These are phyloP conservation scores for Boletus bicolor DNA, from an alignment of 768 basidiomycete species.

Conservation along the genomic window DNA sequence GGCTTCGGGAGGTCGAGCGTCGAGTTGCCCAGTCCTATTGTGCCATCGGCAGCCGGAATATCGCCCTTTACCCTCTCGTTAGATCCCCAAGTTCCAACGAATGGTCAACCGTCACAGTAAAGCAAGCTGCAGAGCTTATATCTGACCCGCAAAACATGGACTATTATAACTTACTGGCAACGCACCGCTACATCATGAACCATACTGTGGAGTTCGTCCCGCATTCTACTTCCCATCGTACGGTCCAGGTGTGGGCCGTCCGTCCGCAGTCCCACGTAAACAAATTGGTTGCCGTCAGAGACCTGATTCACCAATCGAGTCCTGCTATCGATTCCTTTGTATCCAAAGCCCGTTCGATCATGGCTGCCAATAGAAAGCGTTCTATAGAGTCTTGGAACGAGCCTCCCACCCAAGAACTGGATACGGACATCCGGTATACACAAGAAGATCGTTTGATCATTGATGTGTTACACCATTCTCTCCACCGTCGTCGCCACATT, in stretches of 20 bases:
- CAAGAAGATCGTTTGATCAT: conserved; percentile 55
- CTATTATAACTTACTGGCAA: conserved; percentile 42
- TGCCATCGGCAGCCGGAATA: conserved; percentile 30
- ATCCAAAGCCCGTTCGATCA: conserved; percentile 44
- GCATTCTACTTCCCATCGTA: conserved; percentile 41
- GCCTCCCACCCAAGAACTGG: conserved; percentile 29
- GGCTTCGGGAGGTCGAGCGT: conserved; percentile 52
- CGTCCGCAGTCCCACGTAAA: conserved; percentile 59
- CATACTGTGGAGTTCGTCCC: conserved; percentile 52
- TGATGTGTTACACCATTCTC: conserved; percentile 52
- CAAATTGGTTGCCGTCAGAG: conserved; percentile 44
- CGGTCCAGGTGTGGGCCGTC: conserved; percentile 53
- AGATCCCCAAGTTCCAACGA: conserved; percentile 43
- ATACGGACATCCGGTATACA: conserved; percentile 39
- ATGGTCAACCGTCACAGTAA: conserved; percentile 56
- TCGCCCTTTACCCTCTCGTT: conserved; percentile 41
- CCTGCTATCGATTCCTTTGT: conserved; percentile 48
- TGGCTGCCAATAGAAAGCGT: conserved; percentile 33
- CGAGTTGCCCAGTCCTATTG: conserved; percentile 43
- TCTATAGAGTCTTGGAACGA: conserved; percentile 30
- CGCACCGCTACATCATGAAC: conserved; percentile 66
- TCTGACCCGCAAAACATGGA: conserved; percentile 24
- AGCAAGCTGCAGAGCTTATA: conserved; percentile 49
- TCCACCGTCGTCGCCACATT: conserved; percentile 43
- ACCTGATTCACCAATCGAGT: conserved; percentile 43